Percentiles rank a stretch among this genome's conserved stretches.
Evolutionary conservation across 352 stramenopile species (phyloP).

Genomic region (Phytophthora syringae): DNA sequence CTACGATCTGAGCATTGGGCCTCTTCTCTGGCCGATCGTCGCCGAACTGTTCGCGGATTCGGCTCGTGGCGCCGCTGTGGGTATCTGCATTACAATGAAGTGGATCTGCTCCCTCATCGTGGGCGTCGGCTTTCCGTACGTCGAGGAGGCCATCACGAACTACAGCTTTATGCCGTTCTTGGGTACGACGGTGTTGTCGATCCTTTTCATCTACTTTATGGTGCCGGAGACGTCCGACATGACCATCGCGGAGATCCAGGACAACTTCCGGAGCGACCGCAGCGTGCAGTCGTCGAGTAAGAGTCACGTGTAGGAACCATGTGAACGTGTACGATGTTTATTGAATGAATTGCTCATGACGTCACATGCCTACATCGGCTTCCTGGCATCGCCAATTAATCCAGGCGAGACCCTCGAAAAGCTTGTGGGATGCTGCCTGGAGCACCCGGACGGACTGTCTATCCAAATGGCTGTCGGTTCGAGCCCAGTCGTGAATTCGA

Average conservation of each 20-base stretch:
- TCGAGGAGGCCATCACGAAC: constrained; percentile 50
- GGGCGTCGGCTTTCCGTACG: constrained; percentile 62
- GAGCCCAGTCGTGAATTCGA: not conserved
- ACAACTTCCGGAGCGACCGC: constrained; percentile 38
- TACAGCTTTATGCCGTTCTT: constrained; percentile 64
- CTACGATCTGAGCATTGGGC: constrained; percentile 62
- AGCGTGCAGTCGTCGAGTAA: constrained; percentile 20
- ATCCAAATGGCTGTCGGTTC: not conserved
- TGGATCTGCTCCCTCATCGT: constrained; percentile 56
- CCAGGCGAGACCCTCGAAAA: not conserved
- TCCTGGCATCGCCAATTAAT: not conserved
- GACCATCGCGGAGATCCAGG: constrained; percentile 69
- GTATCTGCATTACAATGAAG: constrained; percentile 55
- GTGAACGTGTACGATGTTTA: not conserved
- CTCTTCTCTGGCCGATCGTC: constrained; percentile 55
- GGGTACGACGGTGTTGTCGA: constrained; percentile 33
- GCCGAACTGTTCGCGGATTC: constrained; percentile 65
- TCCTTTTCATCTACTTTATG: constrained; percentile 51
- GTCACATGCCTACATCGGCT: not conserved
- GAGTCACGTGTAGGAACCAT: constrained; percentile 20
- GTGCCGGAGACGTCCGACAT: constrained; percentile 73
- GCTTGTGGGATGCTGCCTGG: not conserved
- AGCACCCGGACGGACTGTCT: constrained; percentile 1
- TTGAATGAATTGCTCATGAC: constrained; percentile 6
- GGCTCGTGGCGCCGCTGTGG: constrained; percentile 45